These are phyloP conservation scores for Saturnispora zaruensis DNA, from an alignment of 805 yeast genomes.

Conservation along the genomic window DNA sequence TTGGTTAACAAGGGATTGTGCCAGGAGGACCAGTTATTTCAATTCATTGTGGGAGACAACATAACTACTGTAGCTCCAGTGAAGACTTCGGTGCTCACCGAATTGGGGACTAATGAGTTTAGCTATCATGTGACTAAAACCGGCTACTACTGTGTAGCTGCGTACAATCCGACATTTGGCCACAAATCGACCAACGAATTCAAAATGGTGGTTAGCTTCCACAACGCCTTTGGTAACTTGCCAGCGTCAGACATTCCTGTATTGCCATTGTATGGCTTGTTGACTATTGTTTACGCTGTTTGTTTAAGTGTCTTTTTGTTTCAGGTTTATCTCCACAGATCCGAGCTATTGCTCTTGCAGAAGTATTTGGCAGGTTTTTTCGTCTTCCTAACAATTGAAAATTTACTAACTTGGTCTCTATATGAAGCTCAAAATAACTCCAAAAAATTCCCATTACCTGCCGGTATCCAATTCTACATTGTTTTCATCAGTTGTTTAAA, in stretches of 20 bases:
- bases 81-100: slow-evolving; percentile 44
- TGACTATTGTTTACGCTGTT: slow-evolving; percentile 76
- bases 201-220: slow-evolving; percentile 66
- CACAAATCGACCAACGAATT: slow-evolving; percentile 32
- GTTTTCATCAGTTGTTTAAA: slow-evolving; percentile 71
- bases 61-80: slow-evolving; percentile 40
- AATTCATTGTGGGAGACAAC: slow-evolving; percentile 47
- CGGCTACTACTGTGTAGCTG: slow-evolving; percentile 88
- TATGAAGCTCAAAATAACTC: slow-evolving; percentile 69
- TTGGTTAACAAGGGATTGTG: slow-evolving; percentile 57
- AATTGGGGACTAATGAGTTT: slow-evolving; percentile 51
- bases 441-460: slow-evolving; percentile 30
- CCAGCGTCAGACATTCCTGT: slow-evolving; percentile 90
- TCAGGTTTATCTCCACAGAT: slow-evolving; percentile 75
- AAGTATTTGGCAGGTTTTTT: slow-evolving; percentile 83
- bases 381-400: slow-evolving; percentile 73
- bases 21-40: slow-evolving; percentile 42
- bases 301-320: slow-evolving; percentile 77
- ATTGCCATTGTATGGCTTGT: slow-evolving; percentile 77
- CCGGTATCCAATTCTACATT: slow-evolving; percentile 59
- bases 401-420: slow-evolving; percentile 83
- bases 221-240: slow-evolving; percentile 84
- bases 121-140: slow-evolving; percentile 62
- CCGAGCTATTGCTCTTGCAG: slow-evolving; percentile 84
- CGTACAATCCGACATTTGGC: slow-evolving; percentile 38